Conservation (phyloP, 805 yeast species). For the Lachancea nothofagi region DNA sequence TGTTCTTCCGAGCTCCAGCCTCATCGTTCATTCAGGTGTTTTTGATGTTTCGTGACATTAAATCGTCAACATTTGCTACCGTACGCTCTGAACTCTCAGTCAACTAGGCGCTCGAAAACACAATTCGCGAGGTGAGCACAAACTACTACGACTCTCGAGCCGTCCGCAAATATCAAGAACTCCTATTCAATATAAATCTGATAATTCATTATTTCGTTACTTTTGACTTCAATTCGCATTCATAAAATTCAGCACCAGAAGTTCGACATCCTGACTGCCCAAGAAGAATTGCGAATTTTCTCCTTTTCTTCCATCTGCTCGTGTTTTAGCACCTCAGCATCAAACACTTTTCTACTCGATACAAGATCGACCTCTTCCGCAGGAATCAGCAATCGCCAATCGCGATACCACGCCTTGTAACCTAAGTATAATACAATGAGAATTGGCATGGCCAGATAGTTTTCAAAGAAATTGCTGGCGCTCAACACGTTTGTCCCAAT, state of each 20-base stretch:
- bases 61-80: no score
- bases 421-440: conserved; percentile 39
- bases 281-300: conserved; percentile 27
- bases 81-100: no score
- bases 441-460: conserved; percentile 44
- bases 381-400: conserved; percentile 35
- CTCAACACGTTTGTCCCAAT: conserved; percentile 33
- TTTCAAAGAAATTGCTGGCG: conserved; percentile 42
- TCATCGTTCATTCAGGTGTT: no score
- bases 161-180: no score
- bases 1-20: no score
- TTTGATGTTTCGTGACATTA: no score
- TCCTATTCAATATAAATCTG: no score
- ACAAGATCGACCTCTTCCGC: conserved; percentile 30
- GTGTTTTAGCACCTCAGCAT: conserved; percentile 30
- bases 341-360: conserved; percentile 29
- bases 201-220: not conserved
- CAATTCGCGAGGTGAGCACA: no score
- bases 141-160: no score
- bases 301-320: conserved; percentile 31
- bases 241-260: conserved; percentile 30
- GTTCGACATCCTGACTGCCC: conserved; percentile 22
- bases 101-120: no score
- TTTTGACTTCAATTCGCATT: not conserved
- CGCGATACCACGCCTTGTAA: conserved; percentile 44